phyloP scores from a whole-genome alignment of 345 rosid species.

The Euphorbia tirucalli region DNA sequence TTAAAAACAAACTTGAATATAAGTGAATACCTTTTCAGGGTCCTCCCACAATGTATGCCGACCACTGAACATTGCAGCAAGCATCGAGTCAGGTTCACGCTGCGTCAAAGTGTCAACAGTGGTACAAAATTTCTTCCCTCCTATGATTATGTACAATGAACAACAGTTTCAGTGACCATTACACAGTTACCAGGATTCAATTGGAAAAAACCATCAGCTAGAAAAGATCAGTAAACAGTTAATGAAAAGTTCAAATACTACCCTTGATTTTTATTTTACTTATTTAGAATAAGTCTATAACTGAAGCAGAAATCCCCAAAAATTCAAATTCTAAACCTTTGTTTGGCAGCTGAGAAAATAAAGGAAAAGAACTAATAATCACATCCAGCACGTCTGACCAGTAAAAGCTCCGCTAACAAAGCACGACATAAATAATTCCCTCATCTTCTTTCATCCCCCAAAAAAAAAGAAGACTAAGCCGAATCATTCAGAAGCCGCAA shows the following conservation, averaged over 20 bases:
- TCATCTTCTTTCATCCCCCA: neutral
- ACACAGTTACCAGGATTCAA: neutral
- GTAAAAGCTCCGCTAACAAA: too few relatives aligned
- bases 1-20: neutral
- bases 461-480: too few relatives aligned
- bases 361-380: neutral
- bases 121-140: conserved; percentile 84
- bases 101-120: conserved; percentile 73
- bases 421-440: neutral
- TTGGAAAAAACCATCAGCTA: neutral
- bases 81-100: conserved; percentile 92
- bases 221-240: neutral
- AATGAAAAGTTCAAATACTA: neutral
- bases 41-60: conserved; percentile 62
- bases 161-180: neutral
- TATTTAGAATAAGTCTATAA: too few relatives aligned
- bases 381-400: neutral
- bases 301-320: neutral
- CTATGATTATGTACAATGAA: conserved; percentile 29
- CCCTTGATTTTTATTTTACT: too few relatives aligned
- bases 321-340: neutral
- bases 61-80: conserved; percentile 92
- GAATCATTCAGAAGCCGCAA: too few relatives aligned
- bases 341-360: neutral
- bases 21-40: conserved; percentile 44